phyloP scores from a whole-genome alignment of 805 yeast genomes.

The Spathaspora boniae region DNA sequence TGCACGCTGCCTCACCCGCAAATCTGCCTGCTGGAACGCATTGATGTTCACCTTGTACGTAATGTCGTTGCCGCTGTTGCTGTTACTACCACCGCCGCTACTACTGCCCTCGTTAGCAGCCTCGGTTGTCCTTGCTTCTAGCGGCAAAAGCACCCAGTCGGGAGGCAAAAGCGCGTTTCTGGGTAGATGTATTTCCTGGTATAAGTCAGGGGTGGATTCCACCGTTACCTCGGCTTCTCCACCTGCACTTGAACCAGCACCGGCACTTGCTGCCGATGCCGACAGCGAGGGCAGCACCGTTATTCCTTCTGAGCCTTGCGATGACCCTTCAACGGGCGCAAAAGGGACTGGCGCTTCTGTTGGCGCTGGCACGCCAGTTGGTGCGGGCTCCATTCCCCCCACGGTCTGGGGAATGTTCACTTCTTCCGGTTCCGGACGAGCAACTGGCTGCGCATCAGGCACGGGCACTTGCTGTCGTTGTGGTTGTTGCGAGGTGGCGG shows the following conservation, averaged over 20 bases:
- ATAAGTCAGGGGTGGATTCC: conserved; percentile 5
- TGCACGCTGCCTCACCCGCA: conserved; percentile 11
- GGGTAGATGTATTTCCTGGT: conserved; percentile 22
- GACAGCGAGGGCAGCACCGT: background rate
- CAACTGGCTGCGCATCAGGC: conserved; percentile 2
- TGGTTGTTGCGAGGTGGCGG: background rate
- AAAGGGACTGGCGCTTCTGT: too few relatives aligned
- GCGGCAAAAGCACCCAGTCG: conserved; percentile 27
- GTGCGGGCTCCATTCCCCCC: background rate
- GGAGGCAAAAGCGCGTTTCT: conserved; percentile 26
- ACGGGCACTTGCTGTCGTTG: conserved; percentile 2
- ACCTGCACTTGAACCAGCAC: background rate
- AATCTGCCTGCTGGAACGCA: conserved; percentile 13
- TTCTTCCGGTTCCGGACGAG: too few relatives aligned
- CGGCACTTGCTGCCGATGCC: background rate
- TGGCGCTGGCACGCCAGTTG: background rate
- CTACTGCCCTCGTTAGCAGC: conserved; percentile 10
- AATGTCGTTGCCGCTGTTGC: too few relatives aligned
- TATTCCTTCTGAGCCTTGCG: background rate
- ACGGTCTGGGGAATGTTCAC: background rate
- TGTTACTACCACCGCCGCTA: too few relatives aligned
- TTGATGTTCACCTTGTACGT: conserved; percentile 19
- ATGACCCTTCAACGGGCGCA: background rate
- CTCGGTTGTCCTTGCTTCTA: conserved; percentile 12
- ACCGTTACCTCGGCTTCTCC: background rate